Conservation (phyloP, 495 filamentous ascomycete genomes). For the Ramalina intermedia region DNA sequence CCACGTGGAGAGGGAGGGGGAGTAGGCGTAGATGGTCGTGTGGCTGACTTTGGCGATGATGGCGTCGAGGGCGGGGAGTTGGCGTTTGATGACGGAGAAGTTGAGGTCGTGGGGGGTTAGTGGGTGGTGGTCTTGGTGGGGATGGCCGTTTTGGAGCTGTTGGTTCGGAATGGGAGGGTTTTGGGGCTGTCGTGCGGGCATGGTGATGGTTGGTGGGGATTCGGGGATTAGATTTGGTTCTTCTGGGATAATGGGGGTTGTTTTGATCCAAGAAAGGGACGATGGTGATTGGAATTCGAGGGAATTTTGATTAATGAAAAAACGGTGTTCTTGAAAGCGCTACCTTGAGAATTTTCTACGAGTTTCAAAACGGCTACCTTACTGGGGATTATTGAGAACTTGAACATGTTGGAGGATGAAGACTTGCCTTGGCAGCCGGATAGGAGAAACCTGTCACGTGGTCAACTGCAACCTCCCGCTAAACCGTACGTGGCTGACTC, state of each 20-base stretch:
- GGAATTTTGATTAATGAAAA: neutral
- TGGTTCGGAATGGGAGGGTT: conserved; percentile 12
- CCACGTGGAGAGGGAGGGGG: conserved; percentile 45
- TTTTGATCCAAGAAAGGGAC: neutral
- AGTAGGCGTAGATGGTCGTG: conserved; percentile 66
- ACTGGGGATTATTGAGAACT: no score
- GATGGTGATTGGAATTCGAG: neutral
- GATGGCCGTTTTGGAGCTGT: neutral
- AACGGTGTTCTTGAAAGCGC: no score
- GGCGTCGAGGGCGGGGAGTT: conserved; percentile 48
- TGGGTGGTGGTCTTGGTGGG: conserved; percentile 24
- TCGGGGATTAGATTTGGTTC: conserved; percentile 20
- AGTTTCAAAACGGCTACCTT: no score
- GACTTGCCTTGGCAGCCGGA: no score
- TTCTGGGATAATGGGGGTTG: neutral
- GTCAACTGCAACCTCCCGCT: no score
- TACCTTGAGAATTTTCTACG: no score
- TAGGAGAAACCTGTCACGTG: no score
- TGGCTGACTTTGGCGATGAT: conserved; percentile 67
- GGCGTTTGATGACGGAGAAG: conserved; percentile 59
- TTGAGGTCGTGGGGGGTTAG: conserved; percentile 62
- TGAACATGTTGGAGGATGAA: no score
- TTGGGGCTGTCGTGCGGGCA: neutral
- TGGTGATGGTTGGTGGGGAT: conserved; percentile 11
- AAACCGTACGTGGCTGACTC: no score